These are phyloP conservation scores for Dendrostoma leiphaemia DNA, from an alignment of 2,329 filamentous ascomycete genomes.

Conservation along the genomic window DNA sequence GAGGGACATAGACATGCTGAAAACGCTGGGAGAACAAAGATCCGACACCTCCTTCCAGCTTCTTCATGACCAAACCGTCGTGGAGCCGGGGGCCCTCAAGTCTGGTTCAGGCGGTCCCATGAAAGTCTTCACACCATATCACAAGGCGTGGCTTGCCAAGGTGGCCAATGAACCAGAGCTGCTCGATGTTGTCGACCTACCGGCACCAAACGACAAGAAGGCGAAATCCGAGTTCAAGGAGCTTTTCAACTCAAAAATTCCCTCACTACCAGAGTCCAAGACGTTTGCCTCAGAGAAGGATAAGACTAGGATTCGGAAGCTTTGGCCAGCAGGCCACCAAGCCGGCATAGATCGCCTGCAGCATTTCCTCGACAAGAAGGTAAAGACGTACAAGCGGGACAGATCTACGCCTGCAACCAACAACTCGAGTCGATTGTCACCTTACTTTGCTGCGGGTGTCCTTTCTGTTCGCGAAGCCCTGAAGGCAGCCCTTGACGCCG, in stretches of 20 bases:
- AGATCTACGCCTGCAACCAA: conserved; percentile 31
- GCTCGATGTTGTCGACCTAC: conserved; percentile 36
- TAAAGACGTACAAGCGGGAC: conserved; percentile 30
- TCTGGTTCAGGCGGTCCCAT: conserved; percentile 21
- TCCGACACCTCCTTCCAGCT: conserved; percentile 17
- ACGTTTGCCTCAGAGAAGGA: conserved; percentile 30
- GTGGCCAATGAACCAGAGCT: conserved; percentile 44
- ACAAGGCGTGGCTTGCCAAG: conserved; percentile 33
- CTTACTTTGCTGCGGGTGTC: conserved; percentile 31
- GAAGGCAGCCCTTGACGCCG: conserved; percentile 6
- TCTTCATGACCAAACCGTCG: conserved; percentile 24
- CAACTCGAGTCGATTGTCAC: conserved; percentile 31
- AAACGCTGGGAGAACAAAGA: conserved; percentile 11
- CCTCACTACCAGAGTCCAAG: conserved; percentile 28
- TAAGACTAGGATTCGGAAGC: conserved; percentile 29
- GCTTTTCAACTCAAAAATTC: conserved; percentile 29
- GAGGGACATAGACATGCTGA: conserved; percentile 23
- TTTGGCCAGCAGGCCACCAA: conserved; percentile 35
- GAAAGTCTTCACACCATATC: conserved; percentile 27
- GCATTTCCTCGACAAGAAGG: conserved; percentile 30
- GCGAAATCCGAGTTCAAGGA: conserved; percentile 22
- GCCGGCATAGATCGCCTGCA: conserved; percentile 29
- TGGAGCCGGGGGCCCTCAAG: conserved; percentile 19
- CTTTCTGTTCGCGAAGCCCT: conserved; percentile 25
- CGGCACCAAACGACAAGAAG: conserved; percentile 31